phyloP scores from a whole-genome alignment of 2,329 filamentous ascomycete species.

The Colletotrichum nymphaeae region DNA sequence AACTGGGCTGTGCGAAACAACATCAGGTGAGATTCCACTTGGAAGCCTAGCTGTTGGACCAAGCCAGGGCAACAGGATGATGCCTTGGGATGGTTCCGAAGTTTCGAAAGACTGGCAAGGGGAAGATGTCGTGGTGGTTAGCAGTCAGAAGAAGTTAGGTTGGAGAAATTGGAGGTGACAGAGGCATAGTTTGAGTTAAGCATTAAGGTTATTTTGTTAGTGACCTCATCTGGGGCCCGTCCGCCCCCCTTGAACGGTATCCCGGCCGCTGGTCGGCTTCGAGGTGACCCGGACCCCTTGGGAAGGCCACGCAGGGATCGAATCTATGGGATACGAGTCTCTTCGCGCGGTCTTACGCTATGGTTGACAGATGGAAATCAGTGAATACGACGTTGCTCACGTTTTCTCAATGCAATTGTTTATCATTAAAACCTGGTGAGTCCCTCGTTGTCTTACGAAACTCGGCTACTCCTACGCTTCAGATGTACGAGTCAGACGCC shows the following conservation, averaged over 20 bases:
- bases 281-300: constrained; percentile 23
- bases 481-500: constrained; percentile 11
- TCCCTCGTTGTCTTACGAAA: neutral
- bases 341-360: neutral
- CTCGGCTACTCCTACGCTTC: neutral
- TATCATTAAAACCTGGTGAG: neutral
- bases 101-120: constrained; percentile 11
- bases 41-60: neutral
- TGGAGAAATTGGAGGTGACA: neutral
- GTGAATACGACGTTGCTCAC: neutral
- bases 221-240: constrained; percentile 20
- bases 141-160: neutral
- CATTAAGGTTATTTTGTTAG: constrained; percentile 35
- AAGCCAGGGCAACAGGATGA: neutral
- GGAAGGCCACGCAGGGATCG: neutral
- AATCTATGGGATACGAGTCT: neutral
- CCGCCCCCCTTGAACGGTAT: neutral
- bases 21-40: constrained; percentile 17
- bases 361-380: neutral
- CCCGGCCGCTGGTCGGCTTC: constrained; percentile 15
- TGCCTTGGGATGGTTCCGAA: constrained; percentile 11
- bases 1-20: constrained; percentile 15
- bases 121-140: neutral
- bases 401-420: neutral
- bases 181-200: constrained; percentile 27